phyloP scores from a whole-genome alignment of 1,139 yeast genomes.

The Debaryomyces sp. region DNA sequence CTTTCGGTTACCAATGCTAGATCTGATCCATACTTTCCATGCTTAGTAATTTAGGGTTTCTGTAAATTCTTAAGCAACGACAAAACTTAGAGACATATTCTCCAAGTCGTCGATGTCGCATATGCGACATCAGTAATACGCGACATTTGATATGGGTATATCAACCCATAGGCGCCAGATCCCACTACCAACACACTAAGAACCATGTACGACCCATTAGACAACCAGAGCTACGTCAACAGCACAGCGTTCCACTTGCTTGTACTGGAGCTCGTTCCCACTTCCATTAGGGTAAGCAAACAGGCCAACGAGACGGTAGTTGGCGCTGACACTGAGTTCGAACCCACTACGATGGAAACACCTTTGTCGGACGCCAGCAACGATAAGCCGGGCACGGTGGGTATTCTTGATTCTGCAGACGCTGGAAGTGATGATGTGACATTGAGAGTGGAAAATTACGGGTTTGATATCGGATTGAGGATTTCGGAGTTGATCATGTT shows the following conservation, averaged over 20 bases:
- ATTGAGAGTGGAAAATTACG: slow-evolving; percentile 66
- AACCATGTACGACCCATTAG: slow-evolving; percentile 7
- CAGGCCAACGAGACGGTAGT: slow-evolving; percentile 27
- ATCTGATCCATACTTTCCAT: too few relatives aligned
- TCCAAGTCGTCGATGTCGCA: neutral
- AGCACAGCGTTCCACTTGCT: slow-evolving; percentile 58
- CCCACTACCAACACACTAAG: neutral
- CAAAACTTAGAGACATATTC: too few relatives aligned
- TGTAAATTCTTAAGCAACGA: too few relatives aligned
- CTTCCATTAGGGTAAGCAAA: slow-evolving; percentile 55
- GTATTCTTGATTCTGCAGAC: slow-evolving; percentile 36
- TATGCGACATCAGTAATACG: too few relatives aligned
- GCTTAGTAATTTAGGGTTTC: too few relatives aligned
- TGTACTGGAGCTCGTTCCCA: slow-evolving; percentile 74
- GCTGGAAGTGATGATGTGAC: slow-evolving; percentile 55
- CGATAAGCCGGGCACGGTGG: slow-evolving; percentile 48
- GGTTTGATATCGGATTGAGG: slow-evolving; percentile 74
- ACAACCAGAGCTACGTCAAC: slow-evolving; percentile 38
- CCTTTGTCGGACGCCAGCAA: slow-evolving; percentile 24
- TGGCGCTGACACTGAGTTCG: slow-evolving; percentile 4
- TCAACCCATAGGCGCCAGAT: neutral
- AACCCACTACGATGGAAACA: slow-evolving; percentile 22
- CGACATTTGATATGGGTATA: neutral
- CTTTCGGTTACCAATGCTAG: too few relatives aligned
- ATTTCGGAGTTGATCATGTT: slow-evolving; percentile 73